These are phyloP conservation scores for Hypseocharis bilobata DNA, from an alignment of 441 rosid genomes.

Conservation along the genomic window DNA sequence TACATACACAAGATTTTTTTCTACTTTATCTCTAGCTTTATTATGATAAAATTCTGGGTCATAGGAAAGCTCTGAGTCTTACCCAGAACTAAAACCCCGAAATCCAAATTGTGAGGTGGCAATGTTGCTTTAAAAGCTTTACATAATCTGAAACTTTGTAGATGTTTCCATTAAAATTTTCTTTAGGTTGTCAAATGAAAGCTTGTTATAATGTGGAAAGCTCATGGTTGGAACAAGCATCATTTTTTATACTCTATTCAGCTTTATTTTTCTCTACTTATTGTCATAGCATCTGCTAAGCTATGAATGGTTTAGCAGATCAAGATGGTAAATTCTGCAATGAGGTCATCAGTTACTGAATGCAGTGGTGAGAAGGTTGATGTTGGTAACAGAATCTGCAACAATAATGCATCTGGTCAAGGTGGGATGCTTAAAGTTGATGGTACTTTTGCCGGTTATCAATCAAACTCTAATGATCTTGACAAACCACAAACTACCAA, in stretches of 20 bases:
- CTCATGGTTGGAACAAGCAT: background rate
- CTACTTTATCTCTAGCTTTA: background rate
- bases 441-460: slow-evolving; percentile 20
- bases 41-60: background rate
- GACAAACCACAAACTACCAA: slow-evolving; percentile 29
- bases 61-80: background rate
- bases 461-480: slow-evolving; percentile 29
- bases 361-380: slow-evolving; percentile 23
- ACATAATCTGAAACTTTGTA: background rate
- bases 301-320: slow-evolving; percentile 22
- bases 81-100: background rate
- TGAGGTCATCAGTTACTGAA: slow-evolving; percentile 20
- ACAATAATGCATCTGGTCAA: slow-evolving; percentile 16
- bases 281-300: slow-evolving; percentile 9
- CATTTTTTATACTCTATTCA: background rate
- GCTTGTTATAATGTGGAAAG: background rate
- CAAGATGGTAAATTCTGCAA: slow-evolving; percentile 15
- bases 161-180: no score
- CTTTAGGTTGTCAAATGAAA: background rate
- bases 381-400: slow-evolving; percentile 20
- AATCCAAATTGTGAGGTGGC: background rate
- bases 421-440: slow-evolving; percentile 16
- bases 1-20: no score
- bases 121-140: background rate
- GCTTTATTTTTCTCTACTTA: slow-evolving; percentile 8